Conservation (phyloP, 805 yeast species). For the Schwanniomyces vanrijiae region DNA sequence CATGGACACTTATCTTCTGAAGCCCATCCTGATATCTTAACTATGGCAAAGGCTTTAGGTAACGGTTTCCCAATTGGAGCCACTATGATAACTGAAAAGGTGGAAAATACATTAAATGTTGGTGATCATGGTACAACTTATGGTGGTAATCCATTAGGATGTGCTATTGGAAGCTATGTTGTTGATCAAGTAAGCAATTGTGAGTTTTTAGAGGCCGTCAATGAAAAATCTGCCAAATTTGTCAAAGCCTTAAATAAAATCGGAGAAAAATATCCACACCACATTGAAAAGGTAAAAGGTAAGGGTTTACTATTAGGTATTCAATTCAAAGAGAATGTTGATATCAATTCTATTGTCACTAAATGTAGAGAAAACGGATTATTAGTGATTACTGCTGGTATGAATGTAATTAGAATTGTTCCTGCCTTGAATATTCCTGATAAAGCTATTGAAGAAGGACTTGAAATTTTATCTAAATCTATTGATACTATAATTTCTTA, state of each 20-base stretch:
- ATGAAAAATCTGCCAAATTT: conserved; percentile 58
- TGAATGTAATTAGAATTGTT: conserved; percentile 84
- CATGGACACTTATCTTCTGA: conserved; percentile 71
- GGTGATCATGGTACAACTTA: conserved; percentile 99
- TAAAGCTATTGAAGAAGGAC: conserved; percentile 66
- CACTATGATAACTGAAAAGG: conserved; percentile 77
- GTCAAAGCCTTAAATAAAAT: conserved; percentile 48
- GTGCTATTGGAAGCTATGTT: conserved; percentile 78
- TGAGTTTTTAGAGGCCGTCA: conserved; percentile 61
- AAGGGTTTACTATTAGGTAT: conserved; percentile 85
- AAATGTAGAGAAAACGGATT: conserved; percentile 79
- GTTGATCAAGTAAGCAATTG: conserved; percentile 62
- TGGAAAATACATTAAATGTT: conserved; percentile 69
- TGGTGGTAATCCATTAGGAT: conserved; percentile 95
- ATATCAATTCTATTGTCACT: conserved; percentile 63
- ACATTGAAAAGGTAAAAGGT: conserved; percentile 75
- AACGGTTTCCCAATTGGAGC: conserved; percentile 98
- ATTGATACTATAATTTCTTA: conserved; percentile 22
- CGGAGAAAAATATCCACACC: conserved; percentile 55
- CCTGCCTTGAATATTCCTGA: conserved; percentile 88
- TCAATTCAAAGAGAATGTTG: conserved; percentile 56
- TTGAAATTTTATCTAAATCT: conserved; percentile 64
- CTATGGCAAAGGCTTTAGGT: conserved; percentile 95
- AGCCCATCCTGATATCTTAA: conserved; percentile 92
- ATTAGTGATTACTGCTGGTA: conserved; percentile 87